Conservation (phyloP, 352 stramenopile species). For the Globisporangium parvum region DNA sequence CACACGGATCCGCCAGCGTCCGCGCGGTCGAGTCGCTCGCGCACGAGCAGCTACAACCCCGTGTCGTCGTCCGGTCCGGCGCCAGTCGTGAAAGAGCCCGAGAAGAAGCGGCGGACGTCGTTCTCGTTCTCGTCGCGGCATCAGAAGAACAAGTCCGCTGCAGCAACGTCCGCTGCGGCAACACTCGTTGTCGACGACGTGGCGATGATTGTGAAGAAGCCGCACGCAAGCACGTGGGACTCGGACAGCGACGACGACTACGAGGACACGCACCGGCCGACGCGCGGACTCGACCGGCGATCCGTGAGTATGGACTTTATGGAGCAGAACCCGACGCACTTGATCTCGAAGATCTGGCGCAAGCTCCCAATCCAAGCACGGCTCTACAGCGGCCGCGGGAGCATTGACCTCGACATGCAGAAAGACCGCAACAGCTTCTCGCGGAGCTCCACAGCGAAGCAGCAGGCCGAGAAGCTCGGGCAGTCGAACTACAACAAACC, state of each 20-base stretch:
- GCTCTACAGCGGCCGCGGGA: slow-evolving; percentile 42
- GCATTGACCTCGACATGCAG: slow-evolving; percentile 49
- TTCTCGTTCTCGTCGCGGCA: slow-evolving; percentile 37
- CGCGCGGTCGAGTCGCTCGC: not conserved
- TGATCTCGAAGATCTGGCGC: slow-evolving; percentile 78
- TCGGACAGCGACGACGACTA: slow-evolving; percentile 73
- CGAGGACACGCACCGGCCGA: slow-evolving; percentile 52
- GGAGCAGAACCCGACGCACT: slow-evolving; percentile 60
- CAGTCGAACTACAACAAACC: slow-evolving; percentile 17
- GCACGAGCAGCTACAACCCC: slow-evolving; percentile 13
- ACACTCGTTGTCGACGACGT: slow-evolving; percentile 43
- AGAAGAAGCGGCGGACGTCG: slow-evolving; percentile 39
- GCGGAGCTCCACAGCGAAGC: slow-evolving; percentile 43
- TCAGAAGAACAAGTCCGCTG: slow-evolving; percentile 14
- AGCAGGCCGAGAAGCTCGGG: slow-evolving; percentile 32
- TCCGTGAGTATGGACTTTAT: slow-evolving; percentile 79
- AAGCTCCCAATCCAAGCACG: slow-evolving; percentile 72
- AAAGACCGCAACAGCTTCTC: slow-evolving; percentile 61
- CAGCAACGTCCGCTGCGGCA: slow-evolving; percentile 10
- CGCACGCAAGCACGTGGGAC: slow-evolving; percentile 44
- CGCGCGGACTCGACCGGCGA: slow-evolving; percentile 47
- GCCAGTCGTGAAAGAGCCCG: slow-evolving; percentile 8
- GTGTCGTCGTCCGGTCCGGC: not conserved
- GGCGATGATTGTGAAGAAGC: slow-evolving; percentile 42
- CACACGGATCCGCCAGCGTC: not conserved